Conservation (phyloP, 441 rosid genomes). For the Breynia disticha region DNA sequence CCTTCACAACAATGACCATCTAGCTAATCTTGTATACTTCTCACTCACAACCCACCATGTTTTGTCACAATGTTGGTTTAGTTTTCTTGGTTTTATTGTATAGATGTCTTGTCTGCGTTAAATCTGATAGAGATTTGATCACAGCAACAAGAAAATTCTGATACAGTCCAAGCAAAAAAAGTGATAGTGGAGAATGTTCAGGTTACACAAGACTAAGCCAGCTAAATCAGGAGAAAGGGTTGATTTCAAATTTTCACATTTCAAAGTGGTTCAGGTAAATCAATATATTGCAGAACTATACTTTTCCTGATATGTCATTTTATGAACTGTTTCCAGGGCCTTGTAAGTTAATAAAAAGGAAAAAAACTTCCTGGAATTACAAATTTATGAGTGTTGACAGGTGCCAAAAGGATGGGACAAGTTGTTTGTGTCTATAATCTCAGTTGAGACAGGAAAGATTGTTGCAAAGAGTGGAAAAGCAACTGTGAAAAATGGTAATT, state of each 20-base stretch:
- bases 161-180: no score
- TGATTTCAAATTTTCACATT: conserved; percentile 42
- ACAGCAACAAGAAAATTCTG: not conserved
- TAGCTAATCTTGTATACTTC: conserved; percentile 21
- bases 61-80: not conserved
- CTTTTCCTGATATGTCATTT: not conserved
- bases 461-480: conserved; percentile 39
- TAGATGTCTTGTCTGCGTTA: not conserved
- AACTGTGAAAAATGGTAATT: conserved; percentile 33
- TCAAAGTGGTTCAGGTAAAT: conserved; percentile 44
- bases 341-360: no score
- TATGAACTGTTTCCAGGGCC: no score
- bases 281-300: not conserved
- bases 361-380: no score
- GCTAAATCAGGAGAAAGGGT: conserved; percentile 24
- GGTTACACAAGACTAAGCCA: conserved; percentile 8
- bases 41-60: not conserved
- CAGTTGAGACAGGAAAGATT: conserved; percentile 45
- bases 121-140: not conserved
- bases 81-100: not conserved
- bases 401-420: conserved; percentile 75
- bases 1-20: conserved; percentile 28
- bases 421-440: conserved; percentile 37
- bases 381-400: conserved; percentile 19
- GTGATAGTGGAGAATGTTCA: conserved; percentile 1